These are phyloP conservation scores for Monilinia aucupariae DNA, from an alignment of 2,329 filamentous ascomycete species.

Conservation along the genomic window DNA sequence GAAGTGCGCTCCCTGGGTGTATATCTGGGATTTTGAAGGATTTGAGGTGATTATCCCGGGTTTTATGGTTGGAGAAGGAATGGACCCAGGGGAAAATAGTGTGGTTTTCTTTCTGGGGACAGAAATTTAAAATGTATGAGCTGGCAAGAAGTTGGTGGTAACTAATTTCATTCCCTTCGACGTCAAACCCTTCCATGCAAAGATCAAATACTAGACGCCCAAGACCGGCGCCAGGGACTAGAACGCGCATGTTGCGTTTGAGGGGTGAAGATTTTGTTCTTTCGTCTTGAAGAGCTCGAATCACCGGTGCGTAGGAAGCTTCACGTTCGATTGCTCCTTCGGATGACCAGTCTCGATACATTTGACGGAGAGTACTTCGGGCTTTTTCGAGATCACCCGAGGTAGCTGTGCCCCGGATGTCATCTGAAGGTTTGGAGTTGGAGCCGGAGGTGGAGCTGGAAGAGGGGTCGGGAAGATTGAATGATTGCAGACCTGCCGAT, in stretches of 20 bases:
- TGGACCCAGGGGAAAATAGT: conserved; percentile 80
- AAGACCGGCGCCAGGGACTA: conserved; percentile 86
- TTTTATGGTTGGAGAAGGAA: conserved; percentile 79
- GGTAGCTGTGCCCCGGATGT: conserved; percentile 68
- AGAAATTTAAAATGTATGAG: conserved; percentile 67
- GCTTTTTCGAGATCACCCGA: conserved; percentile 81
- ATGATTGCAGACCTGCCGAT: conserved; percentile 60
- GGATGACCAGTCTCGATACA: conserved; percentile 89
- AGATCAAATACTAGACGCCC: conserved; percentile 87
- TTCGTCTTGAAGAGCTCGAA: conserved; percentile 56
- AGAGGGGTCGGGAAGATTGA: conserved; percentile 42
- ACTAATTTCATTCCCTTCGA: conserved; percentile 92
- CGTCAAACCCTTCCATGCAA: conserved; percentile 63
- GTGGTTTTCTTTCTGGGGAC: conserved; percentile 55
- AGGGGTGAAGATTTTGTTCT: conserved; percentile 24
- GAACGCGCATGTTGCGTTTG: conserved; percentile 44
- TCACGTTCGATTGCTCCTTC: conserved; percentile 69
- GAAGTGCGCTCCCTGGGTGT: conserved; percentile 57
- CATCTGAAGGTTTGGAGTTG: conserved; percentile 33
- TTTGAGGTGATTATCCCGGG: conserved; percentile 67
- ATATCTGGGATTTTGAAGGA: conserved; percentile 74
- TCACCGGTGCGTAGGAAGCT: conserved; percentile 71
- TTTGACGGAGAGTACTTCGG: conserved; percentile 83
- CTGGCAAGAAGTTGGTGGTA: conserved; percentile 94
- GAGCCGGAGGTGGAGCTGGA: background rate